phyloP scores from a whole-genome alignment of 83 land plant genomes.

The Diphasiastrum complanatum region DNA sequence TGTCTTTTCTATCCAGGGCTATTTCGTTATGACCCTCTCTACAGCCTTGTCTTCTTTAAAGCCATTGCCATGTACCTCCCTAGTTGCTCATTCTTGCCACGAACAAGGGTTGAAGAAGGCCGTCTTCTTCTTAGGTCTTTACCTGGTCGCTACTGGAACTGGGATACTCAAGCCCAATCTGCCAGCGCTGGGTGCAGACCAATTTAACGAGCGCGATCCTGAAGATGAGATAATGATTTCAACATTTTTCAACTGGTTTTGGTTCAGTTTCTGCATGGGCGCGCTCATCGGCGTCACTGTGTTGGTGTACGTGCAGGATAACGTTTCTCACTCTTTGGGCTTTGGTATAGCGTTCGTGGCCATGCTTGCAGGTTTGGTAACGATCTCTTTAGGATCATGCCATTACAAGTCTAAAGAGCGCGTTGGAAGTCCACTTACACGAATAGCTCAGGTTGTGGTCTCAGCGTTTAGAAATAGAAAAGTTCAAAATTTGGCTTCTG shows the following conservation, averaged over 20 bases:
- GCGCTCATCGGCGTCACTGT: conserved; percentile 8
- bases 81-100: conserved; percentile 1
- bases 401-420: not conserved
- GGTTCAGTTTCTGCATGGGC: conserved; percentile 13
- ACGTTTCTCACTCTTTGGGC: not conserved
- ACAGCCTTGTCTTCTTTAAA: not conserved
- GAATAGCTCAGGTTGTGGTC: conserved; percentile 8
- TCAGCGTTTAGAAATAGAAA: conserved; percentile 13
- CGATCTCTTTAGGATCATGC: not conserved
- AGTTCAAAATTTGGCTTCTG: not conserved
- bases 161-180: conserved; percentile 4
- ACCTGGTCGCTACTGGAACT: conserved; percentile 9
- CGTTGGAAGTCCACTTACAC: conserved; percentile 9
- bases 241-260: conserved; percentile 17
- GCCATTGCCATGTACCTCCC: not conserved
- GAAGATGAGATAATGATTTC: not conserved
- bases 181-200: conserved; percentile 11
- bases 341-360: conserved; percentile 1
- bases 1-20: not conserved
- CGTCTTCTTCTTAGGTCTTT: conserved; percentile 4
- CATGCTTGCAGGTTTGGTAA: not conserved
- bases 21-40: too few species aligned
- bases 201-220: conserved; percentile 13
- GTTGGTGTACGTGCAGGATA: conserved; percentile 5
- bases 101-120: not conserved